These are phyloP conservation scores for Ophiocordyceps camponoti-saundersi DNA, from an alignment of 2,329 filamentous ascomycete species.

Conservation along the genomic window DNA sequence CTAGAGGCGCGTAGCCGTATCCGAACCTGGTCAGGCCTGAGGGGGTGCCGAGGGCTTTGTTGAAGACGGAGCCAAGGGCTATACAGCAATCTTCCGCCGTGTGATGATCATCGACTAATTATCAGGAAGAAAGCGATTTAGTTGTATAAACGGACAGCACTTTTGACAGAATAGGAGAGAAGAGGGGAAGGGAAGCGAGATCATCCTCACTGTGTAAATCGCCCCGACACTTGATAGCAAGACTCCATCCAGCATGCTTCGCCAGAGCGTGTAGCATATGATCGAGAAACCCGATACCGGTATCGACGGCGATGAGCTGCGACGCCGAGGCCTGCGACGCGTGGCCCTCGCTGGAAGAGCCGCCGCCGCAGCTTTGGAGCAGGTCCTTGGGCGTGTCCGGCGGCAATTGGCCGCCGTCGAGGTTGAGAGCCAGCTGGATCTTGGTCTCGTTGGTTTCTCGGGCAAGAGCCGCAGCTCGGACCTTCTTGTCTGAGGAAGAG, in stretches of 20 bases:
- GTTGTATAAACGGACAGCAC: background rate
- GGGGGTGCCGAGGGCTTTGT: conserved; percentile 57
- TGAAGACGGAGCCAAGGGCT: conserved; percentile 75
- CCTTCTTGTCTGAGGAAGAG: background rate
- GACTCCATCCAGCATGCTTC: conserved; percentile 90
- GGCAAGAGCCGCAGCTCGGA: conserved; percentile 58
- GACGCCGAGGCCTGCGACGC: conserved; percentile 71
- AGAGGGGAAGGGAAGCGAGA: conserved; percentile 15
- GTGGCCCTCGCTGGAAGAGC: conserved; percentile 38
- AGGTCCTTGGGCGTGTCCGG: conserved; percentile 42
- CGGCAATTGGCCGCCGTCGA: conserved; percentile 74
- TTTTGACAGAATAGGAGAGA: background rate
- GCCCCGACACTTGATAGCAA: conserved; percentile 67
- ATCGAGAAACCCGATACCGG: conserved; percentile 93
- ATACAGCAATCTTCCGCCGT: conserved; percentile 92
- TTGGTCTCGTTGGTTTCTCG: conserved; percentile 98
- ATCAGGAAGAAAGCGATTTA: too few species aligned
- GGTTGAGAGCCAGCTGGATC: conserved; percentile 79
- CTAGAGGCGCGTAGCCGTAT: conserved; percentile 79
- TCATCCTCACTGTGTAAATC: conserved; percentile 66
- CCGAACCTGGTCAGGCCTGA: conserved; percentile 81
- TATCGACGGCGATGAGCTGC: conserved; percentile 76
- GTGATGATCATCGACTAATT: conserved; percentile 88
- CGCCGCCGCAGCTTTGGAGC: conserved; percentile 15
- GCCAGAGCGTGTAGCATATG: conserved; percentile 97